phyloP scores from a whole-genome alignment of 179 eudicot species.

The Amaranthus tricolor region DNA sequence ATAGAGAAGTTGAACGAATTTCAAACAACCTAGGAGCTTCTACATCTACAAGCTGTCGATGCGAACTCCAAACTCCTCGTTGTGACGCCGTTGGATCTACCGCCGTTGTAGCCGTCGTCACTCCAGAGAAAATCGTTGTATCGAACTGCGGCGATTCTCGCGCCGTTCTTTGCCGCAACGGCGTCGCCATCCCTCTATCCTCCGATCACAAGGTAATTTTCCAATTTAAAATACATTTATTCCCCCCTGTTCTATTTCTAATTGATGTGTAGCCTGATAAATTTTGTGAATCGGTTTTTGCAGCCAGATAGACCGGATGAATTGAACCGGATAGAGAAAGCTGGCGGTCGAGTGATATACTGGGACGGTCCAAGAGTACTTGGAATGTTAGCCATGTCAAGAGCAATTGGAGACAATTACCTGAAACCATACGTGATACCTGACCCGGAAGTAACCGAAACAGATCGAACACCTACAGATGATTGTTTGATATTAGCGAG shows the following conservation, averaged over 20 bases:
- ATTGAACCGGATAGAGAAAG: slow-evolving; percentile 61
- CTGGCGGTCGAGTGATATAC: slow-evolving; percentile 86
- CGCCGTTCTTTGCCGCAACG: slow-evolving; percentile 71
- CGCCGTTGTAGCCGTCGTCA: slow-evolving; percentile 63
- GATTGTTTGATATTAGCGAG: slow-evolving; percentile 80
- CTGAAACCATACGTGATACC: slow-evolving; percentile 77
- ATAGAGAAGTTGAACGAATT: slow-evolving; percentile 41
- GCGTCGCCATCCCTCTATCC: slow-evolving; percentile 62
- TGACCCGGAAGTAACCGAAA: slow-evolving; percentile 81
- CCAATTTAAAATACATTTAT: background rate
- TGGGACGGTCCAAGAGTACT: slow-evolving; percentile 88
- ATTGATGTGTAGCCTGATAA: background rate
- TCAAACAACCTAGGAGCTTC: background rate
- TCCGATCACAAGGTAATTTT: slow-evolving; percentile 63
- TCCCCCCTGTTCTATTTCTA: background rate
- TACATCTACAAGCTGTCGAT: slow-evolving; percentile 39
- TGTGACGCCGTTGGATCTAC: slow-evolving; percentile 85
- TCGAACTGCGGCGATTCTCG: slow-evolving; percentile 85
- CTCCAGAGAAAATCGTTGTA: slow-evolving; percentile 62
- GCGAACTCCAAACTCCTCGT: slow-evolving; percentile 63
- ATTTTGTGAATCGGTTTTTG: slow-evolving; percentile 3
- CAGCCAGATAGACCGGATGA: slow-evolving; percentile 99
- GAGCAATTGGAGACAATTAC: slow-evolving; percentile 79
- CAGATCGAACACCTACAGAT: slow-evolving; percentile 57
- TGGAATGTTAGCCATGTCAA: slow-evolving; percentile 84